Evolutionary conservation across 2,329 filamentous ascomycete genomes (phyloP).

Genomic region (Colletotrichum abscissum): DNA sequence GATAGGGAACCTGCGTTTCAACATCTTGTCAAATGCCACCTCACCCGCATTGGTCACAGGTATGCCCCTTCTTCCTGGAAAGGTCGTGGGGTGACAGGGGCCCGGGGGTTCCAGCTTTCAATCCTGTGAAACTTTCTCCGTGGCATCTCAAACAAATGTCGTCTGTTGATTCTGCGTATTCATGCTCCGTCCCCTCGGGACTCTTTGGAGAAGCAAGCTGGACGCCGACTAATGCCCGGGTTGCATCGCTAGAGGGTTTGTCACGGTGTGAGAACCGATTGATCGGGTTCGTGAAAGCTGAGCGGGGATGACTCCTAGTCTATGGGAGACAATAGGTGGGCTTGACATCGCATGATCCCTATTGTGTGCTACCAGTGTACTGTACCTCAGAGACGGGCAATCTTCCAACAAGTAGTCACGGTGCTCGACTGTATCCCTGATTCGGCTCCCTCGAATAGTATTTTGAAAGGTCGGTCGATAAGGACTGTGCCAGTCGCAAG

Average conservation of each 20-base stretch:
- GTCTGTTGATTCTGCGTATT: neutral
- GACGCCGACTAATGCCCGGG: too few relatives aligned
- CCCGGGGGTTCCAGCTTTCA: neutral
- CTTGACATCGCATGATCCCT: too few relatives aligned
- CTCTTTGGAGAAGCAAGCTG: neutral
- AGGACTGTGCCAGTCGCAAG: too few relatives aligned
- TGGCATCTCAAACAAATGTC: constrained; percentile 11
- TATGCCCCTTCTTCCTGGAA: neutral
- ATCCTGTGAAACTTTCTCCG: constrained; percentile 19
- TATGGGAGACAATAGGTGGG: neutral
- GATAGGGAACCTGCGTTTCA: constrained; percentile 16
- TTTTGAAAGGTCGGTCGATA: too few relatives aligned
- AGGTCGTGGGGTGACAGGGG: neutral
- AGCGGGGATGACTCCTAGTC: neutral
- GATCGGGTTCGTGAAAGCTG: neutral
- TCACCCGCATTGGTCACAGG: constrained; percentile 7
- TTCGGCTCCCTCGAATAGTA: neutral
- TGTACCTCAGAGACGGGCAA: too few relatives aligned
- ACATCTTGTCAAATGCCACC: constrained; percentile 15
- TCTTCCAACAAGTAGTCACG: too few relatives aligned
- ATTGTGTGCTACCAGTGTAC: too few relatives aligned
- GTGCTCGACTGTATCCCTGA: neutral
- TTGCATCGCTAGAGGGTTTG: neutral
- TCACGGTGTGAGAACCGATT: neutral
- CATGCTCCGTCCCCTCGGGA: neutral